phyloP scores from a whole-genome alignment of 1,284 basidiomycete genomes.

The Heterobasidion annosum region DNA sequence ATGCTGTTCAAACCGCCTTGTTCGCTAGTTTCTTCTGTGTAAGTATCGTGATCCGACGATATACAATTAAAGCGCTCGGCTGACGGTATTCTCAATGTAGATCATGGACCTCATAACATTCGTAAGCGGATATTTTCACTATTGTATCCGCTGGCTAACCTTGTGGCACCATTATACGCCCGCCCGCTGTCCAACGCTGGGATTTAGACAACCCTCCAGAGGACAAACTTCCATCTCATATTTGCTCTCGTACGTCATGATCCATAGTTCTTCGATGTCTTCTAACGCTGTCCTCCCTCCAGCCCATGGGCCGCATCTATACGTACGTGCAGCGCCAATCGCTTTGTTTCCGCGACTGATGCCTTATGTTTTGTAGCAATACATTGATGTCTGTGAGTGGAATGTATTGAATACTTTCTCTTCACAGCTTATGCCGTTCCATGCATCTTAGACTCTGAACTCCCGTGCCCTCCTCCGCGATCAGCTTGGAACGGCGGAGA shows the following conservation, averaged over 20 bases:
- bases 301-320: slow-evolving; percentile 3
- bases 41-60: neutral
- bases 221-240: slow-evolving; percentile 10
- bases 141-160: neutral
- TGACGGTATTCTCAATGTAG: slow-evolving; percentile 1
- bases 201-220: slow-evolving; percentile 7
- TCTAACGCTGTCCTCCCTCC: neutral
- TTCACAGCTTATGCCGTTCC: neutral
- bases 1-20: slow-evolving; percentile 20
- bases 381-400: neutral
- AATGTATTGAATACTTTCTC: neutral
- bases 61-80: neutral
- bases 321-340: neutral
- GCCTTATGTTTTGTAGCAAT: neutral
- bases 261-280: neutral
- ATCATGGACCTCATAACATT: slow-evolving; percentile 8
- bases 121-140: neutral
- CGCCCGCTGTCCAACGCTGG: neutral
- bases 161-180: neutral
- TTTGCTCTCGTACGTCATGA: slow-evolving; percentile 4
- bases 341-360: neutral
- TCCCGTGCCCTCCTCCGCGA: neutral
- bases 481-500: neutral
- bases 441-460: neutral
- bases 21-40: slow-evolving; percentile 19